phyloP scores from a whole-genome alignment of 2,329 filamentous ascomycete genomes.

The Xylaria digitata region DNA sequence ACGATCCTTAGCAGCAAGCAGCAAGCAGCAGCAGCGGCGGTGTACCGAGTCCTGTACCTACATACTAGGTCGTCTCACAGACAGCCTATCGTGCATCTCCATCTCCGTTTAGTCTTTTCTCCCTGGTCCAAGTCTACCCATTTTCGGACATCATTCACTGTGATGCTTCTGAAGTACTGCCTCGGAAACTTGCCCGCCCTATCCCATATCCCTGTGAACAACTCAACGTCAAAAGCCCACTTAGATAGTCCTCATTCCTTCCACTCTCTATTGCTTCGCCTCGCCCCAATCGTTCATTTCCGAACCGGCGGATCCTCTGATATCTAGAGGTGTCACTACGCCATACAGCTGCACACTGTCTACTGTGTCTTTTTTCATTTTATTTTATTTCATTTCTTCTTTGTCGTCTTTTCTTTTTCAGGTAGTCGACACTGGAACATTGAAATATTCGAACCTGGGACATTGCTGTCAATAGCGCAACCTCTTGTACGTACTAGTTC shows the following conservation, averaged over 20 bases:
- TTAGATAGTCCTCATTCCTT: constrained; percentile 11
- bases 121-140: constrained; percentile 15
- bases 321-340: constrained; percentile 7
- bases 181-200: constrained; percentile 17
- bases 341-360: constrained; percentile 24
- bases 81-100: constrained; percentile 10
- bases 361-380: constrained; percentile 7
- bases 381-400: neutral
- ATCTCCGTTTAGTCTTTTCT: constrained; percentile 7
- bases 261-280: constrained; percentile 11
- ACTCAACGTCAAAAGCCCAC: constrained; percentile 23
- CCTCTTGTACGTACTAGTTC: constrained; percentile 19
- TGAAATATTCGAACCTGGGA: neutral
- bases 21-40: constrained; percentile 21
- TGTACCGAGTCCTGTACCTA: constrained; percentile 22
- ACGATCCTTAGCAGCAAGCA: constrained; percentile 25
- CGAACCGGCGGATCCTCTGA: neutral
- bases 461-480: constrained; percentile 11
- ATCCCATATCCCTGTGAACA: constrained; percentile 23
- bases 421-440: neutral
- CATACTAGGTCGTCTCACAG: constrained; percentile 15
- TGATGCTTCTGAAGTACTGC: constrained; percentile 18
- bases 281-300: constrained; percentile 7
- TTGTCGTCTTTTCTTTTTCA: constrained; percentile 8
- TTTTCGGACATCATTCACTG: constrained; percentile 1